Evolutionary conservation across 257 asterid species (phyloP).

Genomic region (Fraxinus pennsylvanica): DNA sequence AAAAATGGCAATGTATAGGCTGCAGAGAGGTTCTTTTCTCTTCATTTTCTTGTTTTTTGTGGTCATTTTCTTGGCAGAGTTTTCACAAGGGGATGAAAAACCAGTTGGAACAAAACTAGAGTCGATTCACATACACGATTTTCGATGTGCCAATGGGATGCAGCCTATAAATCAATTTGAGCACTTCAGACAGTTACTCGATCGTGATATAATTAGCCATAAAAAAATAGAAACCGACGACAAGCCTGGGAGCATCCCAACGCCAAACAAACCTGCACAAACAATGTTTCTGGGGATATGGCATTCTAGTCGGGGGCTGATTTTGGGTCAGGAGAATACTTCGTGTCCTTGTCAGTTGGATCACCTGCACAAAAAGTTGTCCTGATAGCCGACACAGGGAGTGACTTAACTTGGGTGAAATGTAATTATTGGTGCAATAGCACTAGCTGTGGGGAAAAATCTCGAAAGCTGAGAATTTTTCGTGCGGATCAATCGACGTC

Average conservation of each 20-base stretch:
- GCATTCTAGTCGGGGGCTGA: constrained; percentile 51
- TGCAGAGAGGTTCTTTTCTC: neutral
- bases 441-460: constrained; percentile 23
- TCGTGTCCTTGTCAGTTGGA: constrained; percentile 46
- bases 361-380: constrained; percentile 42
- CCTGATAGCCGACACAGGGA: constrained; percentile 60
- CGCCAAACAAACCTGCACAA: neutral
- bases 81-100: neutral
- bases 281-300: constrained; percentile 34
- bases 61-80: neutral
- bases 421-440: constrained; percentile 42
- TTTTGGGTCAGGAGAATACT: constrained; percentile 49
- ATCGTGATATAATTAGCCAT: neutral
- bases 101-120: neutral
- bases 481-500: constrained; percentile 43
- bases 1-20: neutral
- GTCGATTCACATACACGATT: neutral
- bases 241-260: neutral
- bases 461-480: constrained; percentile 29
- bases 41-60: neutral
- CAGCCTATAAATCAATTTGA: neutral
- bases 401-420: constrained; percentile 59
- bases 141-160: neutral
- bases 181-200: neutral
- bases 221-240: neutral